Percentiles rank a stretch among this genome's conserved stretches.
These are phyloP conservation scores for Tulasnella sp. DNA, from an alignment of 768 basidiomycete genomes.

Conservation along the genomic window DNA sequence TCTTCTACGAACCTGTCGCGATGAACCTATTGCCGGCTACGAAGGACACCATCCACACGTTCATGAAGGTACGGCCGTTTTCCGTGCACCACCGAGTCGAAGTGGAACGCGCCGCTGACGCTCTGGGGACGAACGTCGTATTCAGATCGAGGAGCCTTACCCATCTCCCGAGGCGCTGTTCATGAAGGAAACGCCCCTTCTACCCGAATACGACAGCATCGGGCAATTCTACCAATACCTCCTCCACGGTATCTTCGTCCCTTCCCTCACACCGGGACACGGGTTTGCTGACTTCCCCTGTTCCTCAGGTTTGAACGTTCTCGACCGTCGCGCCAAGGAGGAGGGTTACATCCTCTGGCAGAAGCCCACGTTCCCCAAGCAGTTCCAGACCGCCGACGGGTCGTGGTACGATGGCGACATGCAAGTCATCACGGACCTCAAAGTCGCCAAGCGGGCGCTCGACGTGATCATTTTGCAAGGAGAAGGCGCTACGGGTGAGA, in stretches of 20 bases:
- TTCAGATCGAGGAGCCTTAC: background rate
- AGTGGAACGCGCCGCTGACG: background rate
- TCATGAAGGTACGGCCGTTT: background rate
- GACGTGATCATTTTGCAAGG: slow-evolving; percentile 2
- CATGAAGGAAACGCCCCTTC: background rate
- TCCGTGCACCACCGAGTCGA: no score
- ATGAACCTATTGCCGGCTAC: background rate
- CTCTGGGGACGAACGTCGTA: background rate
- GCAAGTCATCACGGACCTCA: background rate
- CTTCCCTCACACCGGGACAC: background rate
- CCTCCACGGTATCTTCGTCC: background rate
- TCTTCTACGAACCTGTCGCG: background rate
- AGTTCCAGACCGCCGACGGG: background rate
- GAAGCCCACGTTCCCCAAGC: background rate
- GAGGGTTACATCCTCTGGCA: background rate
- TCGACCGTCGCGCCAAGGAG: background rate
- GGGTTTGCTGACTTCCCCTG: background rate
- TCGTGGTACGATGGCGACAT: background rate
- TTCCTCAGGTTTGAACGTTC: background rate
- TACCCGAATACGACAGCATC: background rate
- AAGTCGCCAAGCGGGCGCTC: background rate
- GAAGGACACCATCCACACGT: background rate
- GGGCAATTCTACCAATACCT: background rate
- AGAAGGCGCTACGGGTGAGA: background rate
- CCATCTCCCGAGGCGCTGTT: background rate